Base-by-base conservation (phyloP, 768 basidiomycete genomes). In the Lentinus brumalis region DNA sequence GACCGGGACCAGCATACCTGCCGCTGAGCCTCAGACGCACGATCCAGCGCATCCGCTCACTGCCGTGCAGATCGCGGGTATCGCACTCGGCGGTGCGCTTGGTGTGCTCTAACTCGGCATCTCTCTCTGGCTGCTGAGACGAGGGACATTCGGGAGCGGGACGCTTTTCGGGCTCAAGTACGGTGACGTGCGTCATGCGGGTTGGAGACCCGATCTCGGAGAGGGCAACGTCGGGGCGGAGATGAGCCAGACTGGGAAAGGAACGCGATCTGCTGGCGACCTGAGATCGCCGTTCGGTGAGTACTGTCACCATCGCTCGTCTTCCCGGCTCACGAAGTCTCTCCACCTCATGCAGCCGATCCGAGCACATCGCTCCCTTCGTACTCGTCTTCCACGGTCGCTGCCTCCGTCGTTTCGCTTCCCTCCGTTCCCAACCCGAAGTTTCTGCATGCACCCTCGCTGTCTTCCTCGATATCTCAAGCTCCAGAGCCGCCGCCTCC, bases 71-170 rank as follows among this genome's bases (percentile, higher is more conserved):
- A 49, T 49, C 47, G 47, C 47, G n/a, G 47, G 47, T 9, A 49
- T 49, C 6, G 29, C 21, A 5, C 2, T 49, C 6, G 47, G 47
- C 7, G n/a, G 18, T 21, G 29, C 29, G 5, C 29, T 49, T 3
- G 47, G 18, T 12, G 47, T 30, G 18, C 18, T 51, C n/a, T 6
- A 4, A 1, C 30, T 35, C 6, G 30, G 50, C 9, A n/a, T 51
- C 1, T 38, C 38, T 16, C 18, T 51, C 31, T 53, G 35, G 32
- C 40, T 41, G 4, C 10, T 41, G n/a, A 16, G 52, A 15, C 10
- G 35, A 38, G 52, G 52, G 16, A 51, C 52, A 9, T 53, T 53
- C 38, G 52, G 52, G 16, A 40, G 35, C 35, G 52, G 52, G 35
- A 26, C 39, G n/a, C 52, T 53, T 3, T 41, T 32, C 52, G 52